A percentile compares a stretch with the other conserved stretches of the same genome.
Conservation (phyloP, 2,329 filamentous ascomycete genomes). For the Lasiodiplodia theobromae region DNA sequence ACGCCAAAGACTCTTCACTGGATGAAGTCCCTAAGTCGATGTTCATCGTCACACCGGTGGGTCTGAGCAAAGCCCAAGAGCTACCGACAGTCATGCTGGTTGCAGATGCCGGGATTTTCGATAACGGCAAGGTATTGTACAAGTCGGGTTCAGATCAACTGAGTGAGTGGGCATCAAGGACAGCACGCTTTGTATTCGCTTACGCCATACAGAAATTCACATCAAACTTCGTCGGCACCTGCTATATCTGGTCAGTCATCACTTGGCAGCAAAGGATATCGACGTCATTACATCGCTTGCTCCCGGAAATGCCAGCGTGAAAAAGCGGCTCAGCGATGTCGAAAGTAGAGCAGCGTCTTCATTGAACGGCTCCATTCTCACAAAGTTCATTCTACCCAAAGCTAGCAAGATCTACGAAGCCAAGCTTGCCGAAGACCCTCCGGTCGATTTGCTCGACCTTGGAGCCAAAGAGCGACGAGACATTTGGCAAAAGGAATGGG, state of each 20-base stretch:
- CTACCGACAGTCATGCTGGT: too few species aligned
- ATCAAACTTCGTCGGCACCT: neutral
- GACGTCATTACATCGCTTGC: neutral
- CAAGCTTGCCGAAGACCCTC: neutral
- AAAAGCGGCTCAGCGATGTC: too few species aligned
- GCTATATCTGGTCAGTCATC: neutral
- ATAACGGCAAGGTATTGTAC: too few species aligned
- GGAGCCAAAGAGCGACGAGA: too few species aligned
- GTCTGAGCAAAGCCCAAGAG: too few species aligned
- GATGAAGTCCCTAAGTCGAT: too few species aligned
- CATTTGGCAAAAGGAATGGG: neutral
- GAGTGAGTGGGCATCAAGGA: neutral
- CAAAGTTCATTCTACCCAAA: neutral
- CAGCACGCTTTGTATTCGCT: too few species aligned
- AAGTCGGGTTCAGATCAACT: neutral
- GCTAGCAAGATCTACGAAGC: neutral
- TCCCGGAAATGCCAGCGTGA: neutral
- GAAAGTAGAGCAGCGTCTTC: neutral
- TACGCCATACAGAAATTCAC: too few species aligned
- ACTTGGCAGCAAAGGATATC: neutral
- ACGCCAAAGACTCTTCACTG: too few species aligned
- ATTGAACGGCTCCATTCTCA: neutral
- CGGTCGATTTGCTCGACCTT: neutral
- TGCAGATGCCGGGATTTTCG: too few species aligned
- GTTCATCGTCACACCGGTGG: too few species aligned